These are phyloP conservation scores for Marasmius sp. DNA, from an alignment of 1,284 basidiomycete species.

Conservation along the genomic window DNA sequence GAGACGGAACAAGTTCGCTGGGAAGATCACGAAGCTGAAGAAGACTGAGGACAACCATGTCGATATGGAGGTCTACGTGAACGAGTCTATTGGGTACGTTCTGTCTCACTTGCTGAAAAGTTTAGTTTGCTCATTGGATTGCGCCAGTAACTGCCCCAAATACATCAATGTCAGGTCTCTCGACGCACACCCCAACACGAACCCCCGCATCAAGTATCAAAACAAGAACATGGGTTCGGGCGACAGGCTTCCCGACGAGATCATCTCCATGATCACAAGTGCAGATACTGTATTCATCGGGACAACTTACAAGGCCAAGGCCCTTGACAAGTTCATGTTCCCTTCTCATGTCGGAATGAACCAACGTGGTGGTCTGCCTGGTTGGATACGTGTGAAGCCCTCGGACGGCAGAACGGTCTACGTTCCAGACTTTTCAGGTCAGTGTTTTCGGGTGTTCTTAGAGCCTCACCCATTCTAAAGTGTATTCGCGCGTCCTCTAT, in stretches of 20 bases:
- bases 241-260: conserved; percentile 47
- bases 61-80: conserved; percentile 40
- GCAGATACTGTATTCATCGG: conserved; percentile 60
- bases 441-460: conserved; percentile 2
- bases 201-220: conserved; percentile 37
- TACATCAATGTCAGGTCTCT: conserved; percentile 61
- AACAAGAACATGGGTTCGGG: conserved; percentile 29
- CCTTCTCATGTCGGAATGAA: conserved; percentile 67
- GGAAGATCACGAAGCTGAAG: conserved; percentile 36
- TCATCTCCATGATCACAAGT: conserved; percentile 45
- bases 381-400: conserved; percentile 57
- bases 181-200: conserved; percentile 35
- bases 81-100: conserved; percentile 56
- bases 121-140: neutral
- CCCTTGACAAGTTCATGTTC: conserved; percentile 33
- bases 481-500: neutral
- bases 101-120: neutral
- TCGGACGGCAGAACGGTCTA: conserved; percentile 55
- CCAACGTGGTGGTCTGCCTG: conserved; percentile 59
- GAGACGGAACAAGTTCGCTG: conserved; percentile 63
- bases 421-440: conserved; percentile 64
- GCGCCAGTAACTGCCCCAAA: conserved; percentile 61
- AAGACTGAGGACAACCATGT: conserved; percentile 21
- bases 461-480: neutral
- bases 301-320: conserved; percentile 44